phyloP scores from a whole-genome alignment of 495 filamentous ascomycete genomes.

The Penicillium daleae region DNA sequence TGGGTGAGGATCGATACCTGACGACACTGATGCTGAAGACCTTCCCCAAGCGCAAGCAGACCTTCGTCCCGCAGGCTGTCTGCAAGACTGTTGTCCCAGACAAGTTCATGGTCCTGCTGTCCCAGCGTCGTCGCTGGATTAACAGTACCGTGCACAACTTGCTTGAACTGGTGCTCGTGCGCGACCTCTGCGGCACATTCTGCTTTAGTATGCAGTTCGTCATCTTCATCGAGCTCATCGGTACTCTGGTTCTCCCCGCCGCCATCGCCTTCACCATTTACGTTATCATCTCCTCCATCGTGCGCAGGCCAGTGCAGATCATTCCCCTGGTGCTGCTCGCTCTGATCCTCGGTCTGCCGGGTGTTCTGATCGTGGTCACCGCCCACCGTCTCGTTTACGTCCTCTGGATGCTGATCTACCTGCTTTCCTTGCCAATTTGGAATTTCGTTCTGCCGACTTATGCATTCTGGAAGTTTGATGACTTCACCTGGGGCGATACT shows the following conservation, averaged over 20 bases:
- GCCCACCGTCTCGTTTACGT: slow-evolving; percentile 96
- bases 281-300: slow-evolving; percentile 86
- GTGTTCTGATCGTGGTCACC: slow-evolving; percentile 89
- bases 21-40: slow-evolving; percentile 97
- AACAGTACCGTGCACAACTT: slow-evolving; percentile 99
- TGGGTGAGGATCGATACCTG: slow-evolving; percentile 96
- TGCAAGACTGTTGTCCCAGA: slow-evolving; percentile 98
- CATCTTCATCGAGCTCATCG: slow-evolving; percentile 93
- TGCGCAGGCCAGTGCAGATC: slow-evolving; percentile 79
- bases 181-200: slow-evolving; percentile 97
- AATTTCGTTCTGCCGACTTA: slow-evolving; percentile 95
- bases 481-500: slow-evolving; percentile 99
- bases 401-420: slow-evolving; percentile 95
- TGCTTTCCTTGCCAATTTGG: slow-evolving; percentile 93
- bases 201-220: slow-evolving; percentile 99
- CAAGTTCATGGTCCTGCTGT: slow-evolving; percentile 87
- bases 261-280: slow-evolving; percentile 98
- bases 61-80: slow-evolving; percentile 97
- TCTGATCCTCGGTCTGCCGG: slow-evolving; percentile 91
- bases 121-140: slow-evolving; percentile 96
- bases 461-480: slow-evolving; percentile 99
- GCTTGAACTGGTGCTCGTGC: slow-evolving; percentile 94
- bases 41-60: slow-evolving; percentile 98
- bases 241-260: slow-evolving; percentile 91
- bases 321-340: slow-evolving; percentile 91